Conservation (phyloP, 805 yeast species). For the Blastobotrys chiropterorum region DNA sequence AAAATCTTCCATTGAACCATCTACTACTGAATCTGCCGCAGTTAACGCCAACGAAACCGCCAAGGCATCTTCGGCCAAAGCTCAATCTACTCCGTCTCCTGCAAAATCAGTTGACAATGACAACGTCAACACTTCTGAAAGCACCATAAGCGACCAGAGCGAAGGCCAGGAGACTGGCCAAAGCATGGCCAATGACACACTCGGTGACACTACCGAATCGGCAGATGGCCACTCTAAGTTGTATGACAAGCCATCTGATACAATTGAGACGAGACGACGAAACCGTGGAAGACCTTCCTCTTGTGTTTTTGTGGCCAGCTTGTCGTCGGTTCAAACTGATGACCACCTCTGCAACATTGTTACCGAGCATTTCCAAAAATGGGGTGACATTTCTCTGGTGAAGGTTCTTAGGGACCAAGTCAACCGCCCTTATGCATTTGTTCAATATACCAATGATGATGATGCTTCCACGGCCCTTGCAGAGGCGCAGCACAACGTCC, state of each 20-base stretch:
- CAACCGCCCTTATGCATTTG: conserved; percentile 88
- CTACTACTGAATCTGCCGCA: too few relatives aligned
- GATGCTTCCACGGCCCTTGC: conserved; percentile 65
- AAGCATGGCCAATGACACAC: background rate
- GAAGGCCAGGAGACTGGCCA: too few relatives aligned
- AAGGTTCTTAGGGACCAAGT: conserved; percentile 78
- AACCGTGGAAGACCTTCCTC: conserved; percentile 67
- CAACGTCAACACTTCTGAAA: too few relatives aligned
- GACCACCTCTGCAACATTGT: conserved; percentile 68
- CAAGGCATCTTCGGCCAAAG: too few relatives aligned
- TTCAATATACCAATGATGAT: conserved; percentile 66
- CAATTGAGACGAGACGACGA: background rate
- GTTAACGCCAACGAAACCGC: too few relatives aligned
- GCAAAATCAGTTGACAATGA: too few relatives aligned
- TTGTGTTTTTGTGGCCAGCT: conserved; percentile 84
- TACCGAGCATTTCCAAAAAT: conserved; percentile 57
- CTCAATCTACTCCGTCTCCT: too few relatives aligned
- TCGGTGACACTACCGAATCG: too few relatives aligned
- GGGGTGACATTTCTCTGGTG: conserved; percentile 66
- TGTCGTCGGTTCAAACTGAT: conserved; percentile 59
- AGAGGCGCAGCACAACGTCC: conserved; percentile 58
- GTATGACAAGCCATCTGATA: background rate
- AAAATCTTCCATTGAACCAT: too few relatives aligned
- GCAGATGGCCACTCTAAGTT: too few relatives aligned
- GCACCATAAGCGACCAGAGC: too few relatives aligned